Percentiles rank a stretch among this genome's conserved stretches.
These are phyloP conservation scores for Ophiostoma sp. DNA, from an alignment of 2,329 filamentous ascomycete species.

Conservation along the genomic window DNA sequence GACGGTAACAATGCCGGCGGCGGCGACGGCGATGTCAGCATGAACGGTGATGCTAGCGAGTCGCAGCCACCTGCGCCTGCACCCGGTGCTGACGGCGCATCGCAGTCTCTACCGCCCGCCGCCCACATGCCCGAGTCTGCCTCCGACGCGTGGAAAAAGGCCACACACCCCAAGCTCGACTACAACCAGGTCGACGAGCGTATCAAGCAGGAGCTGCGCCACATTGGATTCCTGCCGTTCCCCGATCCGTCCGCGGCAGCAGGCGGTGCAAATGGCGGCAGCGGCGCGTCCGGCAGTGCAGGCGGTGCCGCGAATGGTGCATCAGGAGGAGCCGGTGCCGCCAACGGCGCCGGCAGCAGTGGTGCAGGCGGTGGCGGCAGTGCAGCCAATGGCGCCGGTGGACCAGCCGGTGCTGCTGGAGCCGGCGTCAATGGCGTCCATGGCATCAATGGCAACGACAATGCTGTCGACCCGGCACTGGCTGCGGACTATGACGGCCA, in stretches of 20 bases:
- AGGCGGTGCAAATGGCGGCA: slow-evolving; percentile 24
- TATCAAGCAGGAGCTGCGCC: slow-evolving; percentile 81
- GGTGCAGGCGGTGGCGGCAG: slow-evolving; percentile 29
- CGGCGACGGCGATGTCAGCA: slow-evolving; percentile 49
- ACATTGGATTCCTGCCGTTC: slow-evolving; percentile 76
- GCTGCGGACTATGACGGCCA: slow-evolving; percentile 77
- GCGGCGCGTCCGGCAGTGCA: slow-evolving; percentile 29
- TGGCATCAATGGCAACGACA: slow-evolving; percentile 1
- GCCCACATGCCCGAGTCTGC: slow-evolving; percentile 74
- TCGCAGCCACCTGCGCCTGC: not conserved
- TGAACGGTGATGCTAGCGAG: slow-evolving; percentile 49
- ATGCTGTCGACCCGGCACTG: slow-evolving; percentile 30
- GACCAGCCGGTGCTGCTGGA: not conserved
- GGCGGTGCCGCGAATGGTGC: not conserved
- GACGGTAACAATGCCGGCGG: slow-evolving; percentile 42
- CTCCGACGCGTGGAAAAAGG: slow-evolving; percentile 72
- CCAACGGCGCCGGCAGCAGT: slow-evolving; percentile 15
- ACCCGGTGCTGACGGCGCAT: not conserved
- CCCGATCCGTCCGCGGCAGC: slow-evolving; percentile 28
- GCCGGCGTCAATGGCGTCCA: not conserved
- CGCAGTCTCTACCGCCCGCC: slow-evolving; percentile 57
- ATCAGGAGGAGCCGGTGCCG: not conserved
- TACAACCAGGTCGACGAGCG: slow-evolving; percentile 85
- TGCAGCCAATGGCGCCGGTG: slow-evolving; percentile 15
- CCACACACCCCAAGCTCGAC: slow-evolving; percentile 69